Base-by-base conservation (phyloP, 2,329 filamentous ascomycete genomes). In the Blastomyces parvus region DNA sequence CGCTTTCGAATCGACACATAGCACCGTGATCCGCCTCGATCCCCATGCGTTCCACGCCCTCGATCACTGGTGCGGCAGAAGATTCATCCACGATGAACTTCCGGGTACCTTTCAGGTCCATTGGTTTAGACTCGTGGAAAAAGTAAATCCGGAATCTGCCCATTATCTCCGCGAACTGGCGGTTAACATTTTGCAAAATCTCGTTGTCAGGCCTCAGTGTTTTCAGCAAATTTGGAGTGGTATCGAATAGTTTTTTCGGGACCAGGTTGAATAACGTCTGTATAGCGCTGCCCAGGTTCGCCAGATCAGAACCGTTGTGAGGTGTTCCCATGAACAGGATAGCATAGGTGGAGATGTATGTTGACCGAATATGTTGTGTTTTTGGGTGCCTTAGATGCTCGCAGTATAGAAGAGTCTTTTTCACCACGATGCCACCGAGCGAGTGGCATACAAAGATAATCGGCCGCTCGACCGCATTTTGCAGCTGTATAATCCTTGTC, bases 361-460 rank as follows among this genome's bases (percentile, higher is more conserved):
- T 84, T 13, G 86, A 87, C 25, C 87, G 83, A 44, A 85, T 81
- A 62, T 88, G 82, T 65, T 89, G 84, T 67, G 84, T 81, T 63
- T 82, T 80, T 27, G 30, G 48, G 50, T 80, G 81, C 8, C 79
- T 80, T 14, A 88, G 72, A 68, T 85, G 86, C 67, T 84, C 83
- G 56, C 86, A 88, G 71, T 88, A 86, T 59, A 88, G 80, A 58
- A 91, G 76, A 1, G 87, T 86, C 57, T 86, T 80, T 73, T 91
- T 91, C 60, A 88, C 82, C 1, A 91, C 77, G 64, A 91, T 84
- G 7, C 88, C 89, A 3, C 88, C 89, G 1, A 91, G 78, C 61
- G 87, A 89, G 73, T 91, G 88, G 60, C 83, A 87, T 44, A 91
- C 83, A 80, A 88, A 92, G 65, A 92, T 86, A 68, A 92, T 89